phyloP scores from a whole-genome alignment of 371 early-diverging fungal species.

The Apophysomyces elegans region DNA sequence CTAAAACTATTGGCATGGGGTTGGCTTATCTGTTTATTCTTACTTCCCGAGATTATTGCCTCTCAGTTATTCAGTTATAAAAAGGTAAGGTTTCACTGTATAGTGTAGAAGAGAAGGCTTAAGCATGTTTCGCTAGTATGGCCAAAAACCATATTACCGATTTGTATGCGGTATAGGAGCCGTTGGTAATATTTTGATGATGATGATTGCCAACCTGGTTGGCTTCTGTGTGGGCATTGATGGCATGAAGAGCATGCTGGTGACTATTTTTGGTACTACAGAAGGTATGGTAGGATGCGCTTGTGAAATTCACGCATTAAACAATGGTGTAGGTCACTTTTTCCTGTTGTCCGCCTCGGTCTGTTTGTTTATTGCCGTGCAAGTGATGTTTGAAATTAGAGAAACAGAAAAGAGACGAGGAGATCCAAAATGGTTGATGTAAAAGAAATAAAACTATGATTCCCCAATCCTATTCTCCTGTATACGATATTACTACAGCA shows the following conservation, averaged over 20 bases:
- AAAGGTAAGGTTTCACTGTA: conserved; percentile 37
- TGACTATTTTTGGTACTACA: conserved; percentile 44
- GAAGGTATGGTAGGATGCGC: conserved; percentile 33
- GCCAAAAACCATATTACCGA: conserved; percentile 71
- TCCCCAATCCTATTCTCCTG: neutral
- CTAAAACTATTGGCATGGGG: conserved; percentile 88
- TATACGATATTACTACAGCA: too few species aligned
- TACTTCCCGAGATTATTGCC: conserved; percentile 84
- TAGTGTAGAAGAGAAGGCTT: too few species aligned
- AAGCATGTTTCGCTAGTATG: conserved; percentile 45
- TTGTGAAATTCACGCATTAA: neutral
- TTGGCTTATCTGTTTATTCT: conserved; percentile 88
- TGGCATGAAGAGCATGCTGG: conserved; percentile 74
- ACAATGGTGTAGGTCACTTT: conserved; percentile 32
- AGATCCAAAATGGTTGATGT: conserved; percentile 51
- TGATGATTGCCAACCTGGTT: conserved; percentile 95
- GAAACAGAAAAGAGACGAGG: conserved; percentile 69
- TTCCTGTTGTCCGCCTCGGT: conserved; percentile 57
- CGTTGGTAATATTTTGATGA: conserved; percentile 84
- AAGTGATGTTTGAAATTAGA: conserved; percentile 86
- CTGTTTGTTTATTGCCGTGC: conserved; percentile 72
- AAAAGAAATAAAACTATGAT: conserved; percentile 11
- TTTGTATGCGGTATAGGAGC: conserved; percentile 85
- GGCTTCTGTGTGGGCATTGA: conserved; percentile 92
- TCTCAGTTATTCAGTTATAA: conserved; percentile 60